Conservation (phyloP, 2,329 filamentous ascomycete species). For the Biscogniauxia mediterranea region DNA sequence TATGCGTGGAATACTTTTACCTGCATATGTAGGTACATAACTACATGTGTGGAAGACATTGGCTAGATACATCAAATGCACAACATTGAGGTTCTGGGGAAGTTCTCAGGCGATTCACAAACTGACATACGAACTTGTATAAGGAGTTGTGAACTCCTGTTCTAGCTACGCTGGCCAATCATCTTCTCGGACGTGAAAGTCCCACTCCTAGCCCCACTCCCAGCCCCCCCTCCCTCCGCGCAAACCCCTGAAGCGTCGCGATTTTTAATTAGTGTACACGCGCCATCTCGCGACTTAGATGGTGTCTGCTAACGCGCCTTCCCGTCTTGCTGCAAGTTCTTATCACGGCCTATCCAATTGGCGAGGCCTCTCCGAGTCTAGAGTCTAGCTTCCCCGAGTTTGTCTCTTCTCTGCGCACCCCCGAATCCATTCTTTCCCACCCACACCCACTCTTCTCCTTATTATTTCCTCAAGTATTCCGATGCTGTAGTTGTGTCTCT, state of each 20-base stretch:
- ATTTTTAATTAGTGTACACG: conserved; percentile 4
- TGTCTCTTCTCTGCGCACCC: background rate
- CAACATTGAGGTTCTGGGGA: background rate
- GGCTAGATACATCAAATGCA: too few relatives aligned
- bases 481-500: background rate
- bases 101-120: conserved; percentile 19
- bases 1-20: too few relatives aligned
- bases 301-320: conserved; percentile 15
- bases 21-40: background rate
- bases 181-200: conserved; percentile 1
- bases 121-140: conserved; percentile 20
- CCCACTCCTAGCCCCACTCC: conserved; percentile 16
- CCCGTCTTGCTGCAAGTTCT: background rate
- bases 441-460: background rate
- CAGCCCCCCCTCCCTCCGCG: conserved; percentile 6
- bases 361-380: conserved; percentile 2
- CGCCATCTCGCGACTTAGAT: conserved; percentile 26
- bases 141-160: conserved; percentile 23
- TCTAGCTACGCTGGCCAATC: conserved; percentile 21
- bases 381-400: background rate
- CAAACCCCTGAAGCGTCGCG: conserved; percentile 10
- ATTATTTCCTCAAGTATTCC: background rate
- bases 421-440: background rate
- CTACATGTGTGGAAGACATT: too few relatives aligned
- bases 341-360: conserved; percentile 15